Evolutionary conservation across 345 rosid species (phyloP).

Genomic region (Heritiera fomes): DNA sequence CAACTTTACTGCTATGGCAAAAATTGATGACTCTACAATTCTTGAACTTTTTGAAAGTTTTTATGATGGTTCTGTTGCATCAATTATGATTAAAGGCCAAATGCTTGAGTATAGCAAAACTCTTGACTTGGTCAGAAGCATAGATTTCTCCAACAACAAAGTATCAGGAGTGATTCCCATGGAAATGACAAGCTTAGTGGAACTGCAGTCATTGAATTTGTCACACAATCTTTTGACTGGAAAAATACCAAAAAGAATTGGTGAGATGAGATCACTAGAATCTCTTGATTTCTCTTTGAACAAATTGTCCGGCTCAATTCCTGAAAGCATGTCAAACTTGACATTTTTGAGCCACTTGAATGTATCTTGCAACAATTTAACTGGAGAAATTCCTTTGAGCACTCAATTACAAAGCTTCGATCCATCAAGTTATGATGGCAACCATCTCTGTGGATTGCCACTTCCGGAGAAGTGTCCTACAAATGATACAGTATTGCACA

Average conservation of each 20-base stretch:
- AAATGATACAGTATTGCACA: background rate
- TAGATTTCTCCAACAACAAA: constrained; percentile 11
- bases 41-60: background rate
- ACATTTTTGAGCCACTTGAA: constrained; percentile 25
- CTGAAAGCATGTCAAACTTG: constrained; percentile 25
- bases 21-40: background rate
- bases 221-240: constrained; percentile 22
- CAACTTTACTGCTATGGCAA: constrained; percentile 26
- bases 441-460: constrained; percentile 31
- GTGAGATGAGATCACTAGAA: constrained; percentile 15
- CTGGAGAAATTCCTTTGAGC: constrained; percentile 23
- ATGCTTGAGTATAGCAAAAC: background rate
- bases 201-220: constrained; percentile 20
- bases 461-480: constrained; percentile 12
- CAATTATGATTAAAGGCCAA: background rate
- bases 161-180: constrained; percentile 24
- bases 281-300: constrained; percentile 27
- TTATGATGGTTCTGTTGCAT: too few species aligned
- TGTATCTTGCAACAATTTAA: constrained; percentile 26
- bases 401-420: constrained; percentile 28
- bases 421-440: constrained; percentile 18
- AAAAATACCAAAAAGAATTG: constrained; percentile 17
- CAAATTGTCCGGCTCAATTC: constrained; percentile 27
- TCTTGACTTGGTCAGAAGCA: constrained; percentile 11
- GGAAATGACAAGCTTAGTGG: constrained; percentile 17